phyloP scores from a whole-genome alignment of 2,329 filamentous ascomycete genomes.

The Botrytis aclada region DNA sequence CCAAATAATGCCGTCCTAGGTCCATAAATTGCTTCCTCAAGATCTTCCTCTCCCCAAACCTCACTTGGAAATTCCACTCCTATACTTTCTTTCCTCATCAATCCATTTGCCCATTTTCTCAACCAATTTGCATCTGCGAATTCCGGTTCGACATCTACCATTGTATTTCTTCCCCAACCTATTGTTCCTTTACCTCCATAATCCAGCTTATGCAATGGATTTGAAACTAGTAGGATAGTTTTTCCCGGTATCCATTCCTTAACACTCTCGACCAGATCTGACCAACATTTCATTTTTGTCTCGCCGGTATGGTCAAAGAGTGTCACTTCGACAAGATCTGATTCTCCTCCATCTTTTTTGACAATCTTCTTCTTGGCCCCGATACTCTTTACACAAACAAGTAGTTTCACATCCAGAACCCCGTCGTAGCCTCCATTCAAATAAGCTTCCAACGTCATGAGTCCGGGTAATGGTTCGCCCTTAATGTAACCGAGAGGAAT shows the following conservation, averaged over 20 bases:
- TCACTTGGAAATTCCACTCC: conserved; percentile 47
- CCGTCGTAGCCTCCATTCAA: conserved; percentile 52
- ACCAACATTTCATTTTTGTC: conserved; percentile 54
- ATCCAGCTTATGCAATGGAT: conserved; percentile 33
- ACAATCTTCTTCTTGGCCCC: conserved; percentile 50
- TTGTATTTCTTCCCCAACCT: conserved; percentile 43
- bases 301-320: conserved; percentile 58
- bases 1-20: conserved; percentile 41
- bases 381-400: conserved; percentile 58
- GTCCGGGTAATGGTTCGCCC: conserved; percentile 41
- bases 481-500: conserved; percentile 46
- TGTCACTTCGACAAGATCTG: conserved; percentile 48
- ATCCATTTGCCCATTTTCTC: conserved; percentile 46
- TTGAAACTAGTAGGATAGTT: conserved; percentile 49
- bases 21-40: conserved; percentile 38
- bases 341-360: conserved; percentile 45
- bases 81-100: conserved; percentile 49
- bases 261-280: conserved; percentile 46
- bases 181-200: conserved; percentile 32
- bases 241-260: conserved; percentile 46
- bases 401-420: conserved; percentile 47
- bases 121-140: conserved; percentile 54
- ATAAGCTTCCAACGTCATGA: conserved; percentile 58
- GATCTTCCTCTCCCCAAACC: conserved; percentile 40
- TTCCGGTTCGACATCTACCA: conserved; percentile 54